Base-by-base conservation (phyloP, 1,284 basidiomycete genomes). In the Trichosporon asahii region DNA sequence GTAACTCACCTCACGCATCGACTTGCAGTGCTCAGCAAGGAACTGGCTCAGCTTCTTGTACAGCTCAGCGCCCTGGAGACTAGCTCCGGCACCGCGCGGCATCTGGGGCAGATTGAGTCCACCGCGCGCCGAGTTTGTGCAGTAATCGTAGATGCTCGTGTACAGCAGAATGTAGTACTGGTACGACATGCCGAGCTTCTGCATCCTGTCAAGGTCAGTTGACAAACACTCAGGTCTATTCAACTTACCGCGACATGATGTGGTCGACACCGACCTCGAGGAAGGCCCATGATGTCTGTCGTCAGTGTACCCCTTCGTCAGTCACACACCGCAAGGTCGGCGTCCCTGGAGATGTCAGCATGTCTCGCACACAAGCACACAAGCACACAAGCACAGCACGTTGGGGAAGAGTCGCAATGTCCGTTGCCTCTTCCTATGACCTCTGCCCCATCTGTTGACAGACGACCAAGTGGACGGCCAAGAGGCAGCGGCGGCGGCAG, bases 61-160 rank as follows among this genome's bases (percentile, higher is more conserved):
- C 73, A 98, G 85, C 86, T 98, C 95, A 29, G 94, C 91, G 68
- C 95, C 95, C 87, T 98, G 95, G 76, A 98, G 85, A 85, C 94
- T 95, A 68, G 95, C 94, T 73, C 95, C 95, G 74, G 91, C 92
- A 7, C 57, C 57, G 57, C 57, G 57, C 27, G 57, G 57, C 91
- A 82, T 69, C 23, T 73, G 65, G 57, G 72, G 70, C 44, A 78
- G 78, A 23, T 74, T 63, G 66, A 70, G 35, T 14, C 67, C 64
- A 15, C 64, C 55, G 53, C 68, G 66, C 55, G 64, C 71, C 33
- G 72, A 68, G 23, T 76, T 72, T 25, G 94, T 98, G 82, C 95
- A 98, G 81, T 95, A 98, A 85, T 98, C 96, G 87, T 98, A 98
- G 9, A 93, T 92, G 55, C 94, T 91, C 67, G 93, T 94, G 84